These are phyloP conservation scores for Crithidia sp. DNA, from an alignment of 208 protist species.

Conservation along the genomic window DNA sequence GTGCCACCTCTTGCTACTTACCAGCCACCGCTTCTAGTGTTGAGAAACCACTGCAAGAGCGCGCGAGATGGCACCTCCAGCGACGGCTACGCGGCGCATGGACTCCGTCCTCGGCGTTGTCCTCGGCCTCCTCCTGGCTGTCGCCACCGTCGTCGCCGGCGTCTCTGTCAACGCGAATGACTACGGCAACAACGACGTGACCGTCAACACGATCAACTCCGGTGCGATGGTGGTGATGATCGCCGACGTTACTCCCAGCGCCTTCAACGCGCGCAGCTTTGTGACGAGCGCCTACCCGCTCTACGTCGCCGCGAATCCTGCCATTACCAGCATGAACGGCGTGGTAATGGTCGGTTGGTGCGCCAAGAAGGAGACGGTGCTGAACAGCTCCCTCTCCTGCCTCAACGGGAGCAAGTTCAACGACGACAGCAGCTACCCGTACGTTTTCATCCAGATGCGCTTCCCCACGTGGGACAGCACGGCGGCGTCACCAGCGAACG, in stretches of 20 bases:
- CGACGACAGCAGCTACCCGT: constrained; percentile 1
- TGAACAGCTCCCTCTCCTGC: constrained; percentile 25
- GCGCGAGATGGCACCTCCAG: not conserved
- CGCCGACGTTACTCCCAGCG: not conserved
- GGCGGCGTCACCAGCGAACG: not conserved
- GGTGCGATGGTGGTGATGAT: constrained; percentile 6
- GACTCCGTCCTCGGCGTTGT: not conserved
- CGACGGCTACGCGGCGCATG: not conserved
- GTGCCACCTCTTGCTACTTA: no score
- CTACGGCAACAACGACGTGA: constrained; percentile 25
- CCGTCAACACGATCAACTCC: constrained; percentile 4
- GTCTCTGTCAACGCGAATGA: constrained; percentile 7
- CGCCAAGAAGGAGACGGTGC: not conserved
- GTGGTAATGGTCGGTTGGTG: constrained; percentile 30
- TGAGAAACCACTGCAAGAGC: not conserved
- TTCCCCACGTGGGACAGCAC: constrained; percentile 11
- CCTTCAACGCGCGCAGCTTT: constrained; percentile 15
- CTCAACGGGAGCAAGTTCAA: constrained; percentile 2
- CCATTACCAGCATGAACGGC: constrained; percentile 14
- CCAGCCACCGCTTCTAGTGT: no score
- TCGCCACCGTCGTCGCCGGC: constrained; percentile 2
- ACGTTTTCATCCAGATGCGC: constrained; percentile 21
- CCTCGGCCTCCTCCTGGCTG: constrained; percentile 2
- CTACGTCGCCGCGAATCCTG: constrained; percentile 1
- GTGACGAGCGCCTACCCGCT: not conserved